Conservation (phyloP, 345 rosid genomes). For the Salix exigua region DNA sequence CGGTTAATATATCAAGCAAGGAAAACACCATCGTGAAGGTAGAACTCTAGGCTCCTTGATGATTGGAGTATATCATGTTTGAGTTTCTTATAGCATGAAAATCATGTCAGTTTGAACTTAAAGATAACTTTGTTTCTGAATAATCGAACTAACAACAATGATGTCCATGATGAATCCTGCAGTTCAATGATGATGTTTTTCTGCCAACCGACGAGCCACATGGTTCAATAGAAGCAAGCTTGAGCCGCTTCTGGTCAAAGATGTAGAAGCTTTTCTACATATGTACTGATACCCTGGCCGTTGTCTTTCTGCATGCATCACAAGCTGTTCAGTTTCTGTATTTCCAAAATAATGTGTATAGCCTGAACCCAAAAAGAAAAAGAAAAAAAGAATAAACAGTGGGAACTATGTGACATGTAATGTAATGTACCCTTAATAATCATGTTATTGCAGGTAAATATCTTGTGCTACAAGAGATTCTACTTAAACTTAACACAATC, state of each 20-base stretch:
- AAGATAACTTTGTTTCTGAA: background rate
- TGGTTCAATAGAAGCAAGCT: slow-evolving; percentile 81
- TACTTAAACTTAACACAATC: no score
- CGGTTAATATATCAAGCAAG: slow-evolving; percentile 73
- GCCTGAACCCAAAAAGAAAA: no score
- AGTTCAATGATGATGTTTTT: slow-evolving; percentile 84
- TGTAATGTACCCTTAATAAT: no score
- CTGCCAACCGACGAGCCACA: slow-evolving; percentile 90
- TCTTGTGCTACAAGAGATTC: no score
- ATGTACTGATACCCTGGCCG: background rate
- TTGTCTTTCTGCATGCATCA: background rate
- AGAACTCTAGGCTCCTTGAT: background rate
- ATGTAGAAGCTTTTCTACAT: slow-evolving; percentile 33
- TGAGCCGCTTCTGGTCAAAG: slow-evolving; percentile 69
- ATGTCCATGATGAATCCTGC: slow-evolving; percentile 25
- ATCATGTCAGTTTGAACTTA: background rate
- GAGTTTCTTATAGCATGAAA: background rate
- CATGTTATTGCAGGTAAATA: no score
- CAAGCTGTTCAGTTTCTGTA: background rate
- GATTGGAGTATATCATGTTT: background rate
- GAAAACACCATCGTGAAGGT: slow-evolving; percentile 79
- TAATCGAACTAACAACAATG: background rate
- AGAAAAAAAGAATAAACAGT: no score
- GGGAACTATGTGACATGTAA: no score
- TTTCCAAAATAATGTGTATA: background rate